phyloP scores from a whole-genome alignment of 2,329 filamentous ascomycete species.

The Metarhizium brunneum region DNA sequence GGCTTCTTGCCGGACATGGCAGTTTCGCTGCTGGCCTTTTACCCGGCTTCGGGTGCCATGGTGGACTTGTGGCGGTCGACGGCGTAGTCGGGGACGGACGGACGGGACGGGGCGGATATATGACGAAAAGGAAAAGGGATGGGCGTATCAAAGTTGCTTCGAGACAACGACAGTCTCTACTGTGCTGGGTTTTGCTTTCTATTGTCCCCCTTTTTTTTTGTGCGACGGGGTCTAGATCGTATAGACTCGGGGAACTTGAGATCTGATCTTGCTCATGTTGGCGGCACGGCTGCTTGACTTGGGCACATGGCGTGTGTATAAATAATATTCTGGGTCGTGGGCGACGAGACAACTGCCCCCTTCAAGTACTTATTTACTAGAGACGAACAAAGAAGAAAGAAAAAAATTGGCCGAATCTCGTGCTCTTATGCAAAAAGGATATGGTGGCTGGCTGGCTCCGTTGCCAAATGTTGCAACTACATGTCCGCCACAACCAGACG shows the following conservation, averaged over 20 bases:
- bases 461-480: no score
- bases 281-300: neutral
- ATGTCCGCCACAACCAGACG: no score
- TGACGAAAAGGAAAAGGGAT: neutral
- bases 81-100: conserved; percentile 8
- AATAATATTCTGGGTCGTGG: neutral
- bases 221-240: neutral
- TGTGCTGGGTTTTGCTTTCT: neutral
- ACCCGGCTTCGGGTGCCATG: conserved; percentile 36
- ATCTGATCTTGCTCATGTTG: no score
- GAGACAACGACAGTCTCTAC: no score
- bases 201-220: neutral
- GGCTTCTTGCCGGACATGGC: conserved; percentile 39
- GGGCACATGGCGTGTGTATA: neutral
- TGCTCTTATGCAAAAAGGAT: no score
- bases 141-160: neutral
- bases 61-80: conserved; percentile 34
- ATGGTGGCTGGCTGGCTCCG: no score
- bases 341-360: neutral
- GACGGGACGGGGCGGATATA: neutral
- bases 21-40: conserved; percentile 31
- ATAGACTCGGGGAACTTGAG: neutral
- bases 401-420: no score
- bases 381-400: no score
- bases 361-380: neutral